Base-by-base conservation (phyloP, 352 stramenopile genomes). In the Pythium oligandrum region DNA sequence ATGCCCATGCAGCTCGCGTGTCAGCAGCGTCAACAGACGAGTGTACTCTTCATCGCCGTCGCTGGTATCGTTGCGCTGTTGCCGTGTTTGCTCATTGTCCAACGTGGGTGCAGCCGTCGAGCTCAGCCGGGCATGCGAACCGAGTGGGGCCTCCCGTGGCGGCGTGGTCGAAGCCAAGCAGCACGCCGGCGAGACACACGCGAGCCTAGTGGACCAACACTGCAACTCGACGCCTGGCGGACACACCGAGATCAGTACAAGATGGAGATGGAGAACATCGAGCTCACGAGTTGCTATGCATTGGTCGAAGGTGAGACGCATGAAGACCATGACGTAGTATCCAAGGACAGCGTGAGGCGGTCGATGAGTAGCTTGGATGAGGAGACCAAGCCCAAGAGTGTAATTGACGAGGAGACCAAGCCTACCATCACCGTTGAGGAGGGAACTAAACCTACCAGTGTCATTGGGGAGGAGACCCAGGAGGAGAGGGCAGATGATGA, bases 161-260 rank as follows among this genome's bases (percentile, higher is more conserved):
- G 17, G 17, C 17, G 17, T 26, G 17, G 17, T 26, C 17, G 17
- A 26, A 26, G 17, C 17, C 17, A 26, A 26, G 17, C 17, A 26
- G 17, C 17, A 26, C 17, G 17, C 17, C 17, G 17, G 17, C 17
- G 17, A 26, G 17, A 26, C 17, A 26, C 17, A 26, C 17, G 17
- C 17, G 17, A 26, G 17, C 9, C 50, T 3, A 61, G 47, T 26
- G 53, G 40, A 7, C 8, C 54, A n/a, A 44, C 52, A n/a, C 47
- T 65, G 40, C 47, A 60, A 36, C 58, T 65, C 43, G 58, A 65
- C 32, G 40, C 52, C 12, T 65, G 58, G 58, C 52, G 58, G 6
- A 42, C 51, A 4, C 40, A 65, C 34, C 58, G 58, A 5, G 58
- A 65, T 32, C 17, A 45, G 26, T 39, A 65, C 58, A 60, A 57